phyloP scores from a whole-genome alignment of 345 rosid genomes.

The Melaleuca alternifolia region DNA sequence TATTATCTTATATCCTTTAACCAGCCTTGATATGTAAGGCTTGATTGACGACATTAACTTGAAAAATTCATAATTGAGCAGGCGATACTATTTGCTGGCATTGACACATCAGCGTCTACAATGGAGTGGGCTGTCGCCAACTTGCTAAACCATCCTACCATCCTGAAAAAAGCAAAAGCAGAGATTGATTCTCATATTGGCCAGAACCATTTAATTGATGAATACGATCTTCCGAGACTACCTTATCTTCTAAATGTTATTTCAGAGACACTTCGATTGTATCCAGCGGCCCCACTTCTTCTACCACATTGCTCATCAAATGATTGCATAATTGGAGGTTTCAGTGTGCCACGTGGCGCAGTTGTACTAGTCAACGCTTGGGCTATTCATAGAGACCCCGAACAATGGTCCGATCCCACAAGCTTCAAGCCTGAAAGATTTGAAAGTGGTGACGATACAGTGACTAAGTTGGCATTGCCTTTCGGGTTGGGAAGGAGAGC shows the following conservation, averaged over 20 bases:
- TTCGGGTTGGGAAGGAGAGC: constrained; percentile 22
- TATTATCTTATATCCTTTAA: neutral
- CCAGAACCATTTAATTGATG: neutral
- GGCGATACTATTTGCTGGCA: constrained; percentile 13
- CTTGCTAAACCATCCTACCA: too few species aligned
- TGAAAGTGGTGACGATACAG: neutral
- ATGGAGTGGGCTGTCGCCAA: too few species aligned
- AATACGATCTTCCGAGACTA: neutral
- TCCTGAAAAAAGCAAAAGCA: too few species aligned
- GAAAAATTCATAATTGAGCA: constrained; percentile 5
- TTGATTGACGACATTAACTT: neutral
- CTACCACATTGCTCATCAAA: neutral
- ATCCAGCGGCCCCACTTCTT: rapidly evolving
- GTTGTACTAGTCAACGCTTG: neutral
- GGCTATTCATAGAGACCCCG: neutral
- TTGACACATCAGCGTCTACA: too few species aligned
- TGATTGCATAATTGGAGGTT: neutral
- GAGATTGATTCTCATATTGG: too few species aligned
- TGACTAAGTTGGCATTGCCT: neutral
- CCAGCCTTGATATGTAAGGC: neutral
- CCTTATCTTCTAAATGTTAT: neutral
- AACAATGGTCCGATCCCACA: neutral
- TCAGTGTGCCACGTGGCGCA: neutral
- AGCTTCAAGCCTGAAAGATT: neutral
- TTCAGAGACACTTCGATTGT: neutral